phyloP scores from a whole-genome alignment of 2,329 filamentous ascomycete species.

The Fusarium succisae region DNA sequence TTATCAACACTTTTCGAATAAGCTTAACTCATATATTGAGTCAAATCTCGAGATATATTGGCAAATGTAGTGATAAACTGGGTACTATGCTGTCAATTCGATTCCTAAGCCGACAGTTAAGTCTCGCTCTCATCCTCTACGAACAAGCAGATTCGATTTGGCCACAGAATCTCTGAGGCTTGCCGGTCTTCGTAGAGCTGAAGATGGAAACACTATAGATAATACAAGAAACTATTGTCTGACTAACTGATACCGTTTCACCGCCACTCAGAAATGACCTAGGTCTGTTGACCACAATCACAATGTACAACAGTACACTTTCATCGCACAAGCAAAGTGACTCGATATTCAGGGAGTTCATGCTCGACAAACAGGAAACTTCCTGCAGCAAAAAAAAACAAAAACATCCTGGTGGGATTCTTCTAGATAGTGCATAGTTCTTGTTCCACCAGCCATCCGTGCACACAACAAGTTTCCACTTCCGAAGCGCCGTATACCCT shows the following conservation, averaged over 20 bases:
- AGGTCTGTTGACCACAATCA: neutral
- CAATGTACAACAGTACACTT: neutral
- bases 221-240: too few relatives aligned
- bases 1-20: neutral
- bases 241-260: neutral
- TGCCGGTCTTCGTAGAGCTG: too few relatives aligned
- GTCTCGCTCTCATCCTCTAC: too few relatives aligned
- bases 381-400: too few relatives aligned
- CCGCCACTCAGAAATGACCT: neutral
- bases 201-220: too few relatives aligned
- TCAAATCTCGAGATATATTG: too few relatives aligned
- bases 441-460: neutral
- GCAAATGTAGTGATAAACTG: too few relatives aligned
- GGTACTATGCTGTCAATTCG: neutral
- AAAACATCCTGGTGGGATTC: neutral
- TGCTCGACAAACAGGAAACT: neutral
- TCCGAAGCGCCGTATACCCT: neutral
- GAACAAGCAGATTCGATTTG: too few relatives aligned
- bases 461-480: neutral
- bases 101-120: neutral
- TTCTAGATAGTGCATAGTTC: neutral
- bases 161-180: too few relatives aligned
- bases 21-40: too few relatives aligned
- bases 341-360: neutral
- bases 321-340: neutral